These are phyloP conservation scores for Hygrocybe punicea DNA, from an alignment of 768 basidiomycete genomes.

Conservation along the genomic window DNA sequence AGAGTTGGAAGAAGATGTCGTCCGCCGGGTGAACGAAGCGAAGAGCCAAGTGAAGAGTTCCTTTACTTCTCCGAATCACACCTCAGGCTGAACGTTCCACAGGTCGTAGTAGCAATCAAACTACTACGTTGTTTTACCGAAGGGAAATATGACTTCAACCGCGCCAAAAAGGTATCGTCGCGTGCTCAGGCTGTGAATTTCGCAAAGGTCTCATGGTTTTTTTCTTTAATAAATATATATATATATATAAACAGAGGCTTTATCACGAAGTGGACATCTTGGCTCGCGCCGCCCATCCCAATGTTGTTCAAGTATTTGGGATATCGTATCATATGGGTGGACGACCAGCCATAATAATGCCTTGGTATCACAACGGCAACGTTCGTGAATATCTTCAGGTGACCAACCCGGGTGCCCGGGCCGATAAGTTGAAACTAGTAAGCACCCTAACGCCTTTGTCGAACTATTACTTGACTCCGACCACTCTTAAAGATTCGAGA, in stretches of 20 bases:
- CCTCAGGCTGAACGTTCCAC: neutral
- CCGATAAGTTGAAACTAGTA: neutral
- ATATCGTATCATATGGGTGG: conserved; percentile 40
- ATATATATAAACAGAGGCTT: neutral
- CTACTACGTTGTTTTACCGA: neutral
- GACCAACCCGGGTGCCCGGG: conserved; percentile 15
- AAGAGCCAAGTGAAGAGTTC: neutral
- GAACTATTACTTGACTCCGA: conserved; percentile 8
- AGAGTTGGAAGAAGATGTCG: neutral
- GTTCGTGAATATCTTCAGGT: conserved; percentile 42
- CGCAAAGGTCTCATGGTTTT: too few species aligned
- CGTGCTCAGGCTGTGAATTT: too few species aligned
- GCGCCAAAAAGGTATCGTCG: neutral
- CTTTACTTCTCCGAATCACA: neutral
- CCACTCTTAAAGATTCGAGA: conserved; percentile 39
- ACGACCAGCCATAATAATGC: conserved; percentile 40
- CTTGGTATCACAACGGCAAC: conserved; percentile 50
- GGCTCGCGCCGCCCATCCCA: conserved; percentile 47
- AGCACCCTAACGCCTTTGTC: neutral
- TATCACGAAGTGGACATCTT: conserved; percentile 42
- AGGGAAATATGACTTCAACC: neutral
- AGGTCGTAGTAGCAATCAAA: neutral
- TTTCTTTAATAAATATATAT: too few species aligned
- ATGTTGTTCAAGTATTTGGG: conserved; percentile 49
- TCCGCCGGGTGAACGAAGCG: conserved; percentile 6